These are phyloP conservation scores for Rauvolfia tetraphylla DNA, from an alignment of 257 asterid genomes.

Conservation along the genomic window DNA sequence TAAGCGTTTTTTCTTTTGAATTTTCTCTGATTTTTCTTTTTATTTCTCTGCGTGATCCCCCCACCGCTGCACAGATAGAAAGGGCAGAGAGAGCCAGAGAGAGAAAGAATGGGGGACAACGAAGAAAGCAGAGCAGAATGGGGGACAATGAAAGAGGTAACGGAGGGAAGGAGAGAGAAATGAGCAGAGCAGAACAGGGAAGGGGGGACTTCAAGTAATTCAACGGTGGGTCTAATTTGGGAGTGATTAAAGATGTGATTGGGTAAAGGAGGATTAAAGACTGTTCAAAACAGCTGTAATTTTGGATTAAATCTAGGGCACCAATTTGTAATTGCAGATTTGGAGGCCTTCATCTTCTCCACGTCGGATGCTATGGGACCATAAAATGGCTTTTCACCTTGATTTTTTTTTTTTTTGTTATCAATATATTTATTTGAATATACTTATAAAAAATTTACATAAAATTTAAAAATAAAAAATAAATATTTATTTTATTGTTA, in stretches of 20 bases:
- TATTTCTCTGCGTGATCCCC: conserved; percentile 16
- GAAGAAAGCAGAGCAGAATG: conserved; percentile 4
- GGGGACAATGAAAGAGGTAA: background rate
- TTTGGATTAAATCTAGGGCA: background rate
- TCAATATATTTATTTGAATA: no score
- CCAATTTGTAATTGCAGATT: background rate
- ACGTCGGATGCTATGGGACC: no score
- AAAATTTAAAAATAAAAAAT: no score
- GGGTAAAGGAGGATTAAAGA: background rate
- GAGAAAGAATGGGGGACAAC: conserved; percentile 26
- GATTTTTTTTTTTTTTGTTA: no score
- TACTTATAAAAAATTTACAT: no score
- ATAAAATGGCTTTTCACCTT: no score
- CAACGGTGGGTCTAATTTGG: conserved; percentile 11
- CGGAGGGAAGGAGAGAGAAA: background rate
- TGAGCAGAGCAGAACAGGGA: background rate
- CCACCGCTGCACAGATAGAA: conserved; percentile 8
- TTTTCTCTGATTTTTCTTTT: background rate
- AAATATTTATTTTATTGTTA: no score
- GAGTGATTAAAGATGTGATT: background rate
- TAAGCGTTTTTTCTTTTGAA: background rate
- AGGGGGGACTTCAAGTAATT: conserved; percentile 5
- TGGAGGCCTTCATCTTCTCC: background rate
- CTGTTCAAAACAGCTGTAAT: background rate
- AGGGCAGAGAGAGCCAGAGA: background rate